Conservation (phyloP, 257 asterid species). For the Coffea eugenioides region DNA sequence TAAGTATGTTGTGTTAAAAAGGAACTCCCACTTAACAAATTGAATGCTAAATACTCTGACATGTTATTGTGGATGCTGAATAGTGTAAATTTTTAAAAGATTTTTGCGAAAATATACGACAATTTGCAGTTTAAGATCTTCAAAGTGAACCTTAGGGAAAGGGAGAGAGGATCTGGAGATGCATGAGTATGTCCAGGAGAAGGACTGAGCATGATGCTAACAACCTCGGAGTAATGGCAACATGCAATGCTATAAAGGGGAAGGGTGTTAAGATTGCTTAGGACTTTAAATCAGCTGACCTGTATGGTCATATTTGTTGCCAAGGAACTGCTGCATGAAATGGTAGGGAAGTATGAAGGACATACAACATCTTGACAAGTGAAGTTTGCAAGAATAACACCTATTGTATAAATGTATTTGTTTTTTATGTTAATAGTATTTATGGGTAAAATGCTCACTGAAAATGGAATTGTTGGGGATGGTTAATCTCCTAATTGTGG, state of each 20-base stretch:
- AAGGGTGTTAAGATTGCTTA: not conserved
- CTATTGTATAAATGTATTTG: not conserved
- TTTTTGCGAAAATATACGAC: not conserved
- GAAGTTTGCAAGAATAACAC: not conserved
- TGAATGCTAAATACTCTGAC: not conserved
- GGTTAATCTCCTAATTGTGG: not conserved
- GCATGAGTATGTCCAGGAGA: not conserved
- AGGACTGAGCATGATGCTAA: not conserved
- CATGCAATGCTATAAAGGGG: not conserved
- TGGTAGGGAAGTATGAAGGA: not conserved
- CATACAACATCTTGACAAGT: not conserved
- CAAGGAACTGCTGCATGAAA: not conserved
- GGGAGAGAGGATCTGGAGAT: no score
- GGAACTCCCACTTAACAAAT: not conserved
- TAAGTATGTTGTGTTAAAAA: not conserved
- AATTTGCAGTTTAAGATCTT: no score
- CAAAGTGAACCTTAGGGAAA: not conserved
- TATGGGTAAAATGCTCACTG: no score
- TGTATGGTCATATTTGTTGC: not conserved
- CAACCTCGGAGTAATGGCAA: not conserved
- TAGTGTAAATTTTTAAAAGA: not conserved
- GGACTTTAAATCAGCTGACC: not conserved
- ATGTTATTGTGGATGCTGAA: not conserved
- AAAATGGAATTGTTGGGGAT: not conserved
- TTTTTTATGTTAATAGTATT: not conserved